Conservation (phyloP, 495 filamentous ascomycete species). For the Penicillium paradoxum region DNA sequence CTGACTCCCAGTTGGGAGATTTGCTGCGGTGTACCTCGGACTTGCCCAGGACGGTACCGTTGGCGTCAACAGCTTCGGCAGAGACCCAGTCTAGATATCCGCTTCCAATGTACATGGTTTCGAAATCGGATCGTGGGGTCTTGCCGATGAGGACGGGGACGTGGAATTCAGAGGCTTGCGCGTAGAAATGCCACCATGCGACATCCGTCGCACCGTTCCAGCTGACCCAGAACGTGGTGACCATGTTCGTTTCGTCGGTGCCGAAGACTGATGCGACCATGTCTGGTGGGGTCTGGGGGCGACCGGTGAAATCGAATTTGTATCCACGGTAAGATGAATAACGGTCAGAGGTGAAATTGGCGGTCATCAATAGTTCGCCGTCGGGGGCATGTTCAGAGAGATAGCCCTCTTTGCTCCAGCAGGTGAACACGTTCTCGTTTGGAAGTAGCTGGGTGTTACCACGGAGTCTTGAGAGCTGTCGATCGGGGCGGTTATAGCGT, state of each 20-base stretch:
- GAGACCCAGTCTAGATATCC: conserved; percentile 35
- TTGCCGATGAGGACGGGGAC: conserved; percentile 22
- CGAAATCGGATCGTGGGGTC: conserved; percentile 23
- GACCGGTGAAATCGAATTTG: conserved; percentile 32
- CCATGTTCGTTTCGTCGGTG: conserved; percentile 25
- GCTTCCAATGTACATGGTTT: conserved; percentile 28
- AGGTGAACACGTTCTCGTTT: conserved; percentile 49
- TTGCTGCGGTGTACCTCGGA: conserved; percentile 20
- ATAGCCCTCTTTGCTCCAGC: conserved; percentile 51
- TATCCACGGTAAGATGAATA: conserved; percentile 32
- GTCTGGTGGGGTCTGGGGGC: conserved; percentile 23
- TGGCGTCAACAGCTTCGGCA: conserved; percentile 45
- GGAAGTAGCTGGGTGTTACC: conserved; percentile 53
- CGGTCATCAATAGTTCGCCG: conserved; percentile 42
- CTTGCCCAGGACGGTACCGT: conserved; percentile 16
- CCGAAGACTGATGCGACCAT: conserved; percentile 26
- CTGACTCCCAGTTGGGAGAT: conserved; percentile 16
- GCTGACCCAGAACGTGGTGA: conserved; percentile 35
- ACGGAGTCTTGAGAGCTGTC: conserved; percentile 46
- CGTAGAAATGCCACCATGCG: conserved; percentile 34
- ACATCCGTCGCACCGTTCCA: conserved; percentile 48
- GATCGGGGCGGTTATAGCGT: conserved; percentile 39
- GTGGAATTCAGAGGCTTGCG: conserved; percentile 23
- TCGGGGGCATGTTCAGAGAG: conserved; percentile 47
- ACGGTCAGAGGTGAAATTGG: conserved; percentile 22